Conservation (phyloP, 192 early-diverging fungal genomes). For the Borealophlyctis nickersoniae region DNA sequence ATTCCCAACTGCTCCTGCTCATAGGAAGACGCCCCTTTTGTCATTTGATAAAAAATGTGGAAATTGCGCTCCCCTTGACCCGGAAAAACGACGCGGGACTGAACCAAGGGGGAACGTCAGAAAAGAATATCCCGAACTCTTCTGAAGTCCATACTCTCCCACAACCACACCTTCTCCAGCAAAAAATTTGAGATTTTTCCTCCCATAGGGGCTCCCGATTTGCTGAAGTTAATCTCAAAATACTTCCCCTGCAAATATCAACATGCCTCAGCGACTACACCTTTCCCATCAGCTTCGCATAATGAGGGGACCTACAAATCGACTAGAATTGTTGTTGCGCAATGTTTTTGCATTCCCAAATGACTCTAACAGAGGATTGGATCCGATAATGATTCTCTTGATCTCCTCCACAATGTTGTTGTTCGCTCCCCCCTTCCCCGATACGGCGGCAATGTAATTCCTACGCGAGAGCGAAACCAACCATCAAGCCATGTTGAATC, state of each 20-base stretch:
- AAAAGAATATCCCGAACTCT: not conserved
- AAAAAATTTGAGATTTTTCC: conserved; percentile 98
- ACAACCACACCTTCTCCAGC: conserved; percentile 76
- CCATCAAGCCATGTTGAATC: conserved; percentile 1
- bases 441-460: conserved; percentile 98
- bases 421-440: conserved; percentile 64
- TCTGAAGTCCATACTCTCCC: not conserved
- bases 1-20: conserved; percentile 50
- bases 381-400: conserved; percentile 98
- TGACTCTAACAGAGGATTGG: conserved; percentile 95
- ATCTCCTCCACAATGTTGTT: conserved; percentile 81
- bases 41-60: conserved; percentile 80
- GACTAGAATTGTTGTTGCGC: conserved; percentile 97
- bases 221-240: conserved; percentile 96
- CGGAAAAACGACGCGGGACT: conserved; percentile 92
- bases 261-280: not conserved
- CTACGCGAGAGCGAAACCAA: conserved; percentile 36
- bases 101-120: not conserved
- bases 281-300: not conserved
- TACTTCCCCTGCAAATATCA: conserved; percentile 83
- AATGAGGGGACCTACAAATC: conserved; percentile 66
- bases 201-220: conserved; percentile 88
- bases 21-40: conserved; percentile 31
- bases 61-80: conserved; percentile 95
- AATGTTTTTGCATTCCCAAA: conserved; percentile 99